phyloP scores from a whole-genome alignment of 2,329 filamentous ascomycete genomes.

The Paracamarosporium sp. region DNA sequence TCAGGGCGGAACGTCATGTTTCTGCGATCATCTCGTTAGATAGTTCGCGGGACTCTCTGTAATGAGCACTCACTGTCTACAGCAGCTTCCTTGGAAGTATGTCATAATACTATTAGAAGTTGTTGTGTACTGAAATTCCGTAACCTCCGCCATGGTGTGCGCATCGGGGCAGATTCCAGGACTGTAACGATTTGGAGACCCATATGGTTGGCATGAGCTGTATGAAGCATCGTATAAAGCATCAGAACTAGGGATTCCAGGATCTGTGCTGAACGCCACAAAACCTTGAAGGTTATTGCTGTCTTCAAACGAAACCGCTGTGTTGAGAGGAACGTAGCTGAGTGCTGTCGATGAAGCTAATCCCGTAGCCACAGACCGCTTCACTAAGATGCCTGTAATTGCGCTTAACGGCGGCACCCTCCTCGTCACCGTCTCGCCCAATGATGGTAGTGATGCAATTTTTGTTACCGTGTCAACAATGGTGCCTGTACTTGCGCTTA shows the following conservation, averaged over 20 bases:
- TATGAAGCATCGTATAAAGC: neutral
- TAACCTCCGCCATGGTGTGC: slow-evolving; percentile 3
- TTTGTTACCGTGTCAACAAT: too few species aligned
- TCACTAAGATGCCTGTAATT: too few species aligned
- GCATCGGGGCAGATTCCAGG: slow-evolving; percentile 1
- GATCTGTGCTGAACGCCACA: neutral
- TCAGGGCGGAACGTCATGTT: neutral
- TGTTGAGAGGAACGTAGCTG: neutral
- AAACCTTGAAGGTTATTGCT: neutral
- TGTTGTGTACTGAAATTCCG: neutral
- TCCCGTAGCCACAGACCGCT: too few species aligned
- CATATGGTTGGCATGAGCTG: neutral
- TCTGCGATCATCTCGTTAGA: neutral
- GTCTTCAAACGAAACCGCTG: neutral
- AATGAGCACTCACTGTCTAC: neutral
- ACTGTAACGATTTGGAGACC: neutral
- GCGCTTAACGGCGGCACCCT: too few species aligned
- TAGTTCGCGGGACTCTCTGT: neutral
- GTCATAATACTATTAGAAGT: neutral
- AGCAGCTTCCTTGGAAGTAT: neutral
- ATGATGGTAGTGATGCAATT: too few species aligned
- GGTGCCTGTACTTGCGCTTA: too few species aligned
- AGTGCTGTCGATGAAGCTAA: neutral
- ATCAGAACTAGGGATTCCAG: neutral
- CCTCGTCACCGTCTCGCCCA: too few species aligned